These are phyloP conservation scores for Daldinia vernicosa DNA, from an alignment of 495 filamentous ascomycete genomes.

Conservation along the genomic window DNA sequence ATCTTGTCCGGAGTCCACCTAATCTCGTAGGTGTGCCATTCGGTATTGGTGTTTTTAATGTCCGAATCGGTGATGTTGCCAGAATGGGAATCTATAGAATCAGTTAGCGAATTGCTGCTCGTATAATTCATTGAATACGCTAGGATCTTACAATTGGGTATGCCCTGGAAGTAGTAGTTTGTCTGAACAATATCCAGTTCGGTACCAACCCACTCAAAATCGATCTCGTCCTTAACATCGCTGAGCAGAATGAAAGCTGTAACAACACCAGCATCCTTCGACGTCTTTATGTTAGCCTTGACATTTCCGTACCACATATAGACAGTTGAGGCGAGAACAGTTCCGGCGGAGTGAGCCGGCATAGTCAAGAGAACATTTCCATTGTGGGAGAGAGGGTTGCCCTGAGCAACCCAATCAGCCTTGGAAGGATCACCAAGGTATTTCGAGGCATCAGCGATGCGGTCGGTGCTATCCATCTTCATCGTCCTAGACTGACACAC, in stretches of 20 bases:
- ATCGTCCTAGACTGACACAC: constrained; percentile 79
- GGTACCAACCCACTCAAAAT: constrained; percentile 91
- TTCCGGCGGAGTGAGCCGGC: constrained; percentile 80
- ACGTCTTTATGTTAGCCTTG: constrained; percentile 84
- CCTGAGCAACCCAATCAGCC: constrained; percentile 89
- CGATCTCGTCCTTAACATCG: constrained; percentile 97
- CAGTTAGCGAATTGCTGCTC: constrained; percentile 36
- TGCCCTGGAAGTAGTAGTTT: constrained; percentile 97
- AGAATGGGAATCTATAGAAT: constrained; percentile 70
- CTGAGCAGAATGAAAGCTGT: constrained; percentile 94
- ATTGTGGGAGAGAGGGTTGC: constrained; percentile 69
- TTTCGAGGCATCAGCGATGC: constrained; percentile 71
- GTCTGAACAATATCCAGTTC: constrained; percentile 82
- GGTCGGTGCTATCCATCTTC: constrained; percentile 73
- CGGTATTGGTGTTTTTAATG: constrained; percentile 73
- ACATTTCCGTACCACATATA: constrained; percentile 99
- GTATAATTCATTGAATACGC: background rate
- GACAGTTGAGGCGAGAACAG: constrained; percentile 84
- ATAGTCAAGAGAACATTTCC: constrained; percentile 84
- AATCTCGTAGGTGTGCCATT: constrained; percentile 91
- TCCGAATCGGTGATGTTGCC: constrained; percentile 67
- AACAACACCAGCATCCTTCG: constrained; percentile 85
- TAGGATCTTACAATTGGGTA: constrained; percentile 81
- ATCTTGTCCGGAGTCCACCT: constrained; percentile 89
- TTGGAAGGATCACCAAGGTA: constrained; percentile 85